A percentile compares a stretch with the other conserved stretches of the same genome.
These are phyloP conservation scores for Candida qinlingensis DNA, from an alignment of 805 yeast species.

Conservation along the genomic window DNA sequence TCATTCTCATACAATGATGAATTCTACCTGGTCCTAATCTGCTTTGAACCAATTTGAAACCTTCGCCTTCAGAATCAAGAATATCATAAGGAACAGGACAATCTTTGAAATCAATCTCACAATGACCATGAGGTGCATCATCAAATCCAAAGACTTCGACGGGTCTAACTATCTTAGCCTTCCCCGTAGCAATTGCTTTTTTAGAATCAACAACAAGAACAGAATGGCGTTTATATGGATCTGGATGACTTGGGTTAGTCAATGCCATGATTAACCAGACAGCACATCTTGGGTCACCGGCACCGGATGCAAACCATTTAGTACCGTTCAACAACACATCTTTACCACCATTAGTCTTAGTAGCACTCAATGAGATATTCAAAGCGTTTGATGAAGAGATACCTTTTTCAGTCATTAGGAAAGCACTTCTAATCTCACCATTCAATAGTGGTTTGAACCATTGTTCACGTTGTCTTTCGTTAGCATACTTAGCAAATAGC, in stretches of 20 bases:
- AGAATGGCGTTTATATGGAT: conserved; percentile 47
- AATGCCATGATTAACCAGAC: conserved; percentile 29
- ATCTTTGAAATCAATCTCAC: conserved; percentile 48
- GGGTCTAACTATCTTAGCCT: conserved; percentile 44
- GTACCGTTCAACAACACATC: conserved; percentile 49
- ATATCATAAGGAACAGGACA: conserved; percentile 40
- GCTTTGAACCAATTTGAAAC: conserved; percentile 59
- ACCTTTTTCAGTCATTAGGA: conserved; percentile 60
- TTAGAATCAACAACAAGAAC: conserved; percentile 50
- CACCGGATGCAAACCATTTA: conserved; percentile 70
- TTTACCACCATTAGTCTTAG: conserved; percentile 31
- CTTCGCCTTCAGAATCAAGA: conserved; percentile 48
- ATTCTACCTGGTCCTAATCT: conserved; percentile 67
- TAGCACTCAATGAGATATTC: conserved; percentile 47
- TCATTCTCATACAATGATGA: conserved; percentile 63
- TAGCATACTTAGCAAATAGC: conserved; percentile 33
- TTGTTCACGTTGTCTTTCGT: conserved; percentile 37
- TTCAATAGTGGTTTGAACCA: conserved; percentile 50
- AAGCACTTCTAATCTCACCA: conserved; percentile 55
- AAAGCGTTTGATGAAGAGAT: conserved; percentile 58
- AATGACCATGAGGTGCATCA: conserved; percentile 72
- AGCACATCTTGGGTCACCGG: conserved; percentile 57
- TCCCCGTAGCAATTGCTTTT: conserved; percentile 43
- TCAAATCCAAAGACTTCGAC: conserved; percentile 53
- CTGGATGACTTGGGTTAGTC: conserved; percentile 20